Conservation (phyloP, 108 stramenopile species). For the Conticribra guillardii region DNA sequence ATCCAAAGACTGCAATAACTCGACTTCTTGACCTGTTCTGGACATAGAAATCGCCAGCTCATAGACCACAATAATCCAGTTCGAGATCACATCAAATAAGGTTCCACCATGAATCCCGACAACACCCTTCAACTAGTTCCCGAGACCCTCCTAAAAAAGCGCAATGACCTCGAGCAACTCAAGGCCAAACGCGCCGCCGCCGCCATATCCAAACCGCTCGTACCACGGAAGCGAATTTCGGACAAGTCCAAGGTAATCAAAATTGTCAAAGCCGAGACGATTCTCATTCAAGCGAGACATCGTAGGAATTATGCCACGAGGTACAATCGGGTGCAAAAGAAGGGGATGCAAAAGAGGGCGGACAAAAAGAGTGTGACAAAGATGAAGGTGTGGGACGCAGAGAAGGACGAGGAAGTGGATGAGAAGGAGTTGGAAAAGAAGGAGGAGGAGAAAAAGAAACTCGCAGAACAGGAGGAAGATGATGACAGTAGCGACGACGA, state of each 20-base stretch:
- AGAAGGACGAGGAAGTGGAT: conserved; percentile 35
- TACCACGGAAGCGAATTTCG: conserved; percentile 39
- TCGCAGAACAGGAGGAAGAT: not conserved
- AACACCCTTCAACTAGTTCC: conserved; percentile 74
- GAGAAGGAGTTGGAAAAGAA: conserved; percentile 42
- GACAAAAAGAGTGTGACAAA: conserved; percentile 61
- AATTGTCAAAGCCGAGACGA: conserved; percentile 75
- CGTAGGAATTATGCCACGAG: conserved; percentile 64
- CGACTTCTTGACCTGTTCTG: too few species aligned
- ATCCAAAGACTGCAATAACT: too few species aligned
- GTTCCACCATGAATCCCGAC: too few species aligned
- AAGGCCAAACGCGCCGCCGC: conserved; percentile 69
- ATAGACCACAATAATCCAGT: too few species aligned
- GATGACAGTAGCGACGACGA: conserved; percentile 40
- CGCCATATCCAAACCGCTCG: conserved; percentile 34
- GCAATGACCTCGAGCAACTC: conserved; percentile 85
- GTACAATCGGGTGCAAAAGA: conserved; percentile 75
- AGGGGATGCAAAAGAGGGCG: conserved; percentile 88
- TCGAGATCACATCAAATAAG: too few species aligned
- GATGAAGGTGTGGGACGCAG: conserved; percentile 55
- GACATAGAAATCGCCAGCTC: too few species aligned
- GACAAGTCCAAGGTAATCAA: conserved; percentile 48
- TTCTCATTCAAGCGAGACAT: conserved; percentile 55
- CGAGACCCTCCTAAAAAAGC: conserved; percentile 79
- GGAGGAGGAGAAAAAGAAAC: conserved; percentile 16